A percentile compares a stretch with the other conserved stretches of the same genome.
phyloP scores from a whole-genome alignment of 768 basidiomycete species.

The Hebeloma cylindrosporum region DNA sequence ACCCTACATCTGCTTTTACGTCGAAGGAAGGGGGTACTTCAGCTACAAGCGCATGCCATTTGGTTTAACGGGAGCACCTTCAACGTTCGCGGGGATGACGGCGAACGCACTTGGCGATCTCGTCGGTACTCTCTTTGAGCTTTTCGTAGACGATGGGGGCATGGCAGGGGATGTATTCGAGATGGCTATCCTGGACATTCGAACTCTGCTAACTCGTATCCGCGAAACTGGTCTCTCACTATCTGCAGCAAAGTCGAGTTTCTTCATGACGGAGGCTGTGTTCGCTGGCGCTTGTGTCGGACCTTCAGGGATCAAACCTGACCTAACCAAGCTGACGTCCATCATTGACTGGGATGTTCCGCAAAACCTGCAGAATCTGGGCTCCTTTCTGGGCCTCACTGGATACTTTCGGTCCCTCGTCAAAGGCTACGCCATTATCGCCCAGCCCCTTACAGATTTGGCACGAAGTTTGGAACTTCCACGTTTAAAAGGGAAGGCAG shows the following conservation, averaged over 20 bases:
- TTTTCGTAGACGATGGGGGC: slow-evolving; percentile 41
- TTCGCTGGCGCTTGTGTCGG: slow-evolving; percentile 37
- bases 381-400: slow-evolving; percentile 35
- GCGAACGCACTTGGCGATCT: slow-evolving; percentile 26
- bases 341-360: slow-evolving; percentile 37
- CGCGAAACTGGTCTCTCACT: slow-evolving; percentile 33
- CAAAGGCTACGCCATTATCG: slow-evolving; percentile 32
- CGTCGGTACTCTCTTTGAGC: slow-evolving; percentile 26
- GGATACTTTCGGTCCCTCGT: slow-evolving; percentile 36
- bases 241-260: slow-evolving; percentile 32
- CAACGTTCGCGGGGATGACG: slow-evolving; percentile 31
- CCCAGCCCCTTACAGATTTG: slow-evolving; percentile 32
- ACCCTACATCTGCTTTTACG: slow-evolving; percentile 36
- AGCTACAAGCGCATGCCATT: slow-evolving; percentile 38
- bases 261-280: slow-evolving; percentile 36
- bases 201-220: slow-evolving; percentile 25
- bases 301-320: slow-evolving; percentile 32
- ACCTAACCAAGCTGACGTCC: slow-evolving; percentile 36
- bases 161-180: slow-evolving; percentile 32
- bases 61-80: slow-evolving; percentile 39
- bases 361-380: slow-evolving; percentile 25
- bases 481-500: slow-evolving; percentile 16
- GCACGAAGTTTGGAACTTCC: slow-evolving; percentile 20
- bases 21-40: slow-evolving; percentile 38
- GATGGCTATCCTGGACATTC: slow-evolving; percentile 24